These are phyloP conservation scores for Henckelia pumila DNA, from an alignment of 257 asterid species.

Conservation along the genomic window DNA sequence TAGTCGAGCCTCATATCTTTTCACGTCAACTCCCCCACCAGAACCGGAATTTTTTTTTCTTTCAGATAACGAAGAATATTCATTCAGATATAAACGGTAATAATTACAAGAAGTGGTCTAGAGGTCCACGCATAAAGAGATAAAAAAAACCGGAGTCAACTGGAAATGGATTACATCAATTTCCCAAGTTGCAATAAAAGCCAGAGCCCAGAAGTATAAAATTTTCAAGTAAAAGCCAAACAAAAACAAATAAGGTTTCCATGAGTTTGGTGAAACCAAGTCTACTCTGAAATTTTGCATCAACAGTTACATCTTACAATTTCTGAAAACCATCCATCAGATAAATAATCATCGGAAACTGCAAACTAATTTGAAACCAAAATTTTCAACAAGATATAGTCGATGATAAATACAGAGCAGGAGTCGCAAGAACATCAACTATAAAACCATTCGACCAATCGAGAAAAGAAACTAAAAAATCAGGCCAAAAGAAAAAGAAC, in stretches of 20 bases:
- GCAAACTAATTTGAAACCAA: not conserved
- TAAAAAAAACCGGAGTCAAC: no score
- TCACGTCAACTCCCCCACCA: not conserved
- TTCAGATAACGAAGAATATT: no score
- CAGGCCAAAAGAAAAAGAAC: constrained; percentile 13
- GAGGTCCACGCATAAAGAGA: no score
- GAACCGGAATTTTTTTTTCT: no score
- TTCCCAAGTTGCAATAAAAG: not conserved
- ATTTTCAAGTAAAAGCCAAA: not conserved
- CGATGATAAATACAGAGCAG: not conserved
- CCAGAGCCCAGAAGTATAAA: not conserved
- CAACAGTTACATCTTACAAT: not conserved
- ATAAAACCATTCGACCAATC: not conserved
- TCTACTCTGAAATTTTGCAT: not conserved
- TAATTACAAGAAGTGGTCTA: no score
- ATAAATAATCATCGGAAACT: constrained; percentile 1
- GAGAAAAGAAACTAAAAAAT: no score
- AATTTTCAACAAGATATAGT: not conserved
- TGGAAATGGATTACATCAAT: not conserved
- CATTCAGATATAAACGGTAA: no score
- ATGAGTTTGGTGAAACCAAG: not conserved
- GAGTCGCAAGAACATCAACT: not conserved
- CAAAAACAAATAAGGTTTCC: not conserved
- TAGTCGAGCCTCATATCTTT: not conserved
- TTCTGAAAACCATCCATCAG: not conserved